Base-by-base conservation (phyloP, 257 asterid genomes). In the Eucommia ulmoides region DNA sequence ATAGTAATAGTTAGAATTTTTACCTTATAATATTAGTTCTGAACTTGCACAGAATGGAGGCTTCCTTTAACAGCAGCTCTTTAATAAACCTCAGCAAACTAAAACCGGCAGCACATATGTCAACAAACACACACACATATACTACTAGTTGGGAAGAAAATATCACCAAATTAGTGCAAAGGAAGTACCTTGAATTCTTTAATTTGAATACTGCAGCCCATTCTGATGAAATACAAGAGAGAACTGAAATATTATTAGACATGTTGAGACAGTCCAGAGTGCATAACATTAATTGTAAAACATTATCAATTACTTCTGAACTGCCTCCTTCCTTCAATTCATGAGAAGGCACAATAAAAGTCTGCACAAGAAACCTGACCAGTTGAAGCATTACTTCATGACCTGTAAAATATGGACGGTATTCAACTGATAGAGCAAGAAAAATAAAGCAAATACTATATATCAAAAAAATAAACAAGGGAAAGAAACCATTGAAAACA, bases 151-250 rank as follows among this genome's bases (percentile, higher is more conserved):
- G n/a, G n/a, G n/a, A n/a, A 41, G 62, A 14, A 5, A 61, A 46
- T 35, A 42, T 20, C 20, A n/a, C 3, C 7, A 67, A 26, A 45
- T 53, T 52, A 46, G 56, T 52, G 35, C 42, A 56, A 64, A 55
- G n/a, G 54, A 45, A 68, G 54, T 75, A 85, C 97, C 94, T 80
- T 55, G 45, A 65, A 65, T 75, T 78, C 70, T 71, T 74, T 57
- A 74, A 52, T 46, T 70, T 65, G 65, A 89, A 89, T 62, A 85
- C 78, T 6, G 72, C 63, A 62, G 51, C 72, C 89, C 94, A 89
- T 25, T 73, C 66, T 41, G 69, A 54, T 16, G 80, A 62, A 65
- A 79, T 61, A 49, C 51, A 65, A 26, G 65, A 53, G 56, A 80
- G 59, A 10, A 60, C 49, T 21, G 81, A 20, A 67, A 61, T 46